These are phyloP conservation scores for Wickerhamiella infanticola DNA, from an alignment of 1,139 yeast genomes.

Conservation along the genomic window DNA sequence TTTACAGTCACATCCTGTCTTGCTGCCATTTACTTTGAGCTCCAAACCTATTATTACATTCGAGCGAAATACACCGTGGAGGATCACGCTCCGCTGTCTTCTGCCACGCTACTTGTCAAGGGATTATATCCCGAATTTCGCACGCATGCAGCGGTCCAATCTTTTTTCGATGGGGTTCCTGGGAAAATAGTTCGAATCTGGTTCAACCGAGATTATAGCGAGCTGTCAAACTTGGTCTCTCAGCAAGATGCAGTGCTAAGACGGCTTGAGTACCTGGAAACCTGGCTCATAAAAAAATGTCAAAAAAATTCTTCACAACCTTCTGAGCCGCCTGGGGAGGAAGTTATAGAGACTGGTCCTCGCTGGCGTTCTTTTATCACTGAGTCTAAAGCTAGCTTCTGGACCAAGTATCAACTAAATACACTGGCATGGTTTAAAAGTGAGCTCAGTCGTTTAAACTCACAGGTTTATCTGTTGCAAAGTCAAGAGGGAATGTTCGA, in stretches of 20 bases:
- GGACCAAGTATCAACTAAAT: neutral
- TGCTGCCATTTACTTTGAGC: conserved; percentile 15
- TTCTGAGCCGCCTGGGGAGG: neutral
- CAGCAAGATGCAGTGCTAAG: conserved; percentile 10
- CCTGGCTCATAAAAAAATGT: conserved; percentile 9
- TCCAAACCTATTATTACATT: conserved; percentile 15
- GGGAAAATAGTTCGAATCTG: conserved; percentile 18
- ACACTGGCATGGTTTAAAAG: conserved; percentile 11
- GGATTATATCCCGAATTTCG: conserved; percentile 14
- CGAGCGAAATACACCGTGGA: conserved; percentile 15
- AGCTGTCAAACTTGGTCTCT: conserved; percentile 12
- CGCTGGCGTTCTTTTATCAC: conserved; percentile 16
- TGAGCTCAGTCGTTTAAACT: conserved; percentile 17
- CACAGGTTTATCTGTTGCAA: conserved; percentile 16
- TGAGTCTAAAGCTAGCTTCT: conserved; percentile 8
- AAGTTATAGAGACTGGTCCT: conserved; percentile 4
- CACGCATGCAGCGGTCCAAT: conserved; percentile 10
- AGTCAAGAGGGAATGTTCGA: conserved; percentile 11
- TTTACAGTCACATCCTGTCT: conserved; percentile 11
- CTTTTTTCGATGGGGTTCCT: conserved; percentile 15
- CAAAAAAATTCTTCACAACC: neutral
- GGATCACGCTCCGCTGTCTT: conserved; percentile 15
- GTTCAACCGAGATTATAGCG: conserved; percentile 19
- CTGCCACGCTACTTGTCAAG: conserved; percentile 19
- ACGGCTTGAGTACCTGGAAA: conserved; percentile 15